Conservation (phyloP, 192 early-diverging fungal species). For the Allomyces arbusculus region DNA sequence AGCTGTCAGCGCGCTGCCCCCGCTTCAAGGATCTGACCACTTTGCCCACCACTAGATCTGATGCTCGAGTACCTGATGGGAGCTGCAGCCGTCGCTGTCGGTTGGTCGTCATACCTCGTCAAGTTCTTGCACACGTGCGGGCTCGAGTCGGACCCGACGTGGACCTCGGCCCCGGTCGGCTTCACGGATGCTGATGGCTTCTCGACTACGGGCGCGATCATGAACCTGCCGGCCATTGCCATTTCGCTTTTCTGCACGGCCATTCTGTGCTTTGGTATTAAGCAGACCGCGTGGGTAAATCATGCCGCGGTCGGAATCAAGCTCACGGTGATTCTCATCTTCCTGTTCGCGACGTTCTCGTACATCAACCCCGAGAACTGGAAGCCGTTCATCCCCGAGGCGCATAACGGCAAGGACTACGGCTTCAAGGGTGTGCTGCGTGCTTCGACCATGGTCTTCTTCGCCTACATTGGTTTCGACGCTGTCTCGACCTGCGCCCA, state of each 20-base stretch:
- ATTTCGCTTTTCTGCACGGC: constrained; percentile 40
- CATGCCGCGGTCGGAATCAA: constrained; percentile 49
- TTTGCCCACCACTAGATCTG: constrained; percentile 16
- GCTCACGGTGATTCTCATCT: constrained; percentile 45
- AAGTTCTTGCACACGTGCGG: constrained; percentile 43
- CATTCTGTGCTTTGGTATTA: constrained; percentile 50
- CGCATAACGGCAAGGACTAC: constrained; percentile 31
- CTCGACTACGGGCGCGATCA: constrained; percentile 21
- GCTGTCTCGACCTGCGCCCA: constrained; percentile 66
- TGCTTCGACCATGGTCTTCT: constrained; percentile 55
- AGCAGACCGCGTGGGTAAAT: constrained; percentile 53
- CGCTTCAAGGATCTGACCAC: no score
- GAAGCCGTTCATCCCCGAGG: constrained; percentile 48
- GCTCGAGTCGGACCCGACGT: constrained; percentile 22
- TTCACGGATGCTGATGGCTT: no score
- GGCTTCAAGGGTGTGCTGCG: constrained; percentile 49
- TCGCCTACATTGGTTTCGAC: constrained; percentile 75
- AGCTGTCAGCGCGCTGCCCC: no score
- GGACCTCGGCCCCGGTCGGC: constrained; percentile 43
- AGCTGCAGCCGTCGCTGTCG: constrained; percentile 56
- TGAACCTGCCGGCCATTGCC: constrained; percentile 56
- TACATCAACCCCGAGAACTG: constrained; percentile 53
- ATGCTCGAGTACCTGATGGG: constrained; percentile 74
- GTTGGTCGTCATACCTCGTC: constrained; percentile 68
- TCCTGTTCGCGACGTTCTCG: constrained; percentile 54